Percentiles rank a stretch among this genome's conserved stretches.
These are phyloP conservation scores for Beta macrorhiza DNA, from an alignment of 179 eudicot genomes.

Conservation along the genomic window DNA sequence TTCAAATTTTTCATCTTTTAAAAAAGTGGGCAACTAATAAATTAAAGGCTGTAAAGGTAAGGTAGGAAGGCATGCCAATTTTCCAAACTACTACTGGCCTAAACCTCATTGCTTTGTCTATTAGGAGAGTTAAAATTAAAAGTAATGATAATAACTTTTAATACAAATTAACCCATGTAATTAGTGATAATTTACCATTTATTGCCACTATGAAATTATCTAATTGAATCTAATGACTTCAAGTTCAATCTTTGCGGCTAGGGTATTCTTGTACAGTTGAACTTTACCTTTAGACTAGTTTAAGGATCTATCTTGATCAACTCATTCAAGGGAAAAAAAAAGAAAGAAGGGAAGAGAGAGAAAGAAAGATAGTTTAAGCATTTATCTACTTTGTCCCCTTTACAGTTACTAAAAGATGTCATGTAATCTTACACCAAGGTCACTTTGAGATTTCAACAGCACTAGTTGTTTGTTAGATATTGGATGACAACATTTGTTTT, in stretches of 20 bases:
- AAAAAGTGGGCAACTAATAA: slow-evolving; percentile 36
- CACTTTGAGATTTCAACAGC: slow-evolving; percentile 18
- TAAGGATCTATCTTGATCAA: slow-evolving; percentile 16
- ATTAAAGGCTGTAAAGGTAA: slow-evolving; percentile 59
- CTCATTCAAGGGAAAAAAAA: not conserved
- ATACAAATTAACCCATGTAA: not conserved
- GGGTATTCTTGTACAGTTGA: slow-evolving; percentile 19
- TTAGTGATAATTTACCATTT: slow-evolving; percentile 12
- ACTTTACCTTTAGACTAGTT: slow-evolving; percentile 12
- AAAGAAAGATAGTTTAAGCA: not conserved
- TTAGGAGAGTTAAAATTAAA: slow-evolving; percentile 26
- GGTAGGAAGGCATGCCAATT: slow-evolving; percentile 43
- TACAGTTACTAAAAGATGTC: slow-evolving; percentile 15
- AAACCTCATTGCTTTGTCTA: slow-evolving; percentile 43
- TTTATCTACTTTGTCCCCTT: slow-evolving; percentile 11
- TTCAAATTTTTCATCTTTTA: slow-evolving; percentile 23
- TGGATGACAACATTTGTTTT: not conserved
- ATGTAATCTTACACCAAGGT: slow-evolving; percentile 11
- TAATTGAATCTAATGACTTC: slow-evolving; percentile 11
- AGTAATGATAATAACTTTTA: not conserved
- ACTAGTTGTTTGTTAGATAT: not conserved
- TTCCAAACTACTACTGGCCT: slow-evolving; percentile 36
- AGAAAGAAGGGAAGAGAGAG: not conserved
- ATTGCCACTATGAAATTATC: slow-evolving; percentile 23
- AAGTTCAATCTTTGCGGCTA: slow-evolving; percentile 31